These are phyloP conservation scores for Thermoascus crustaceus DNA, from an alignment of 2,329 filamentous ascomycete species.

Conservation along the genomic window DNA sequence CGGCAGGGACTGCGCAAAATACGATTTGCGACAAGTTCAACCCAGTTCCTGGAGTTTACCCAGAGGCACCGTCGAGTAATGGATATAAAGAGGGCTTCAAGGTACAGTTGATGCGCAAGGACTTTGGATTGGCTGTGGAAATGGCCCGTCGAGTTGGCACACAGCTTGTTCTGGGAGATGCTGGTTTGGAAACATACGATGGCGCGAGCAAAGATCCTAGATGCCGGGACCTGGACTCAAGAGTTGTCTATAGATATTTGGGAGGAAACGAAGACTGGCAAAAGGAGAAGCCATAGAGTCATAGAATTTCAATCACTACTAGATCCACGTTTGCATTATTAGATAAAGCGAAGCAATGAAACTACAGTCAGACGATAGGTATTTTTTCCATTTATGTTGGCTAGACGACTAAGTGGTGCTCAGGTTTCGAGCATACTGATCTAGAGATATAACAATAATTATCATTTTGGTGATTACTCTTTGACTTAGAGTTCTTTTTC, in stretches of 20 bases:
- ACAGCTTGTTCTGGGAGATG: constrained; percentile 42
- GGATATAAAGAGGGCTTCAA: constrained; percentile 50
- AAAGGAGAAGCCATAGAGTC: background rate
- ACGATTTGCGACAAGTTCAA: constrained; percentile 45
- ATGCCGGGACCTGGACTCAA: constrained; percentile 49
- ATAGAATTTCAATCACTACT: background rate
- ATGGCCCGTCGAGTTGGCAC: constrained; percentile 47
- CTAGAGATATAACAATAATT: no score
- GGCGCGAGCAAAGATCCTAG: constrained; percentile 43
- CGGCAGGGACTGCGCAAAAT: constrained; percentile 45
- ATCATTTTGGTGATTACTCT: no score
- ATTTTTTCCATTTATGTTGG: no score
- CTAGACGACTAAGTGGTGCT: no score
- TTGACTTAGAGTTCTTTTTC: no score
- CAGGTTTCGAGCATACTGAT: no score
- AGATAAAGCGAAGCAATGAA: background rate
- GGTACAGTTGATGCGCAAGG: constrained; percentile 53
- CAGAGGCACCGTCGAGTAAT: constrained; percentile 41
- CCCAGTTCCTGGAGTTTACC: constrained; percentile 44
- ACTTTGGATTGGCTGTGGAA: constrained; percentile 48
- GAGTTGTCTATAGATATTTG: constrained; percentile 50
- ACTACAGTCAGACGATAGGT: no score
- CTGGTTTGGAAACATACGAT: constrained; percentile 45
- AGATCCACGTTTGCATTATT: background rate
- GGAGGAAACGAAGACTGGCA: constrained; percentile 47